Evolutionary conservation across 2,329 filamentous ascomycete genomes (phyloP), one percentile per base, ranked within the genome.

Genomic region (Cryphonectria parasitica): DNA sequence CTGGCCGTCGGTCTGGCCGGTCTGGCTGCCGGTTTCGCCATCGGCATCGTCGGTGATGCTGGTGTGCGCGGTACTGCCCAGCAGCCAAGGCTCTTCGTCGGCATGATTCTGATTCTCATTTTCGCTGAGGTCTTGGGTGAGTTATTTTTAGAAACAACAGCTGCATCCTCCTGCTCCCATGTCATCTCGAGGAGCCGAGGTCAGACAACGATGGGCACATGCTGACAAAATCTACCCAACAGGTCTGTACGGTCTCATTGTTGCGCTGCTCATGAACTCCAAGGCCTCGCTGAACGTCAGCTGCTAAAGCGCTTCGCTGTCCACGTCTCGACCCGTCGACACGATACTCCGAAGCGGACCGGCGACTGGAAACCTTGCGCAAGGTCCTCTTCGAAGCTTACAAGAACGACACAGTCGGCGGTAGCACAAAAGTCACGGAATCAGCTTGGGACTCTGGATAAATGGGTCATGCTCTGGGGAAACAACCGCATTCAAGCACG

Each of bases 31-130:
- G 92, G 91, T 79, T 95, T 95, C 79, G 92, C 92, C 79, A 95
- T 95, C 78, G 92, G 92, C 82, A 95, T 95, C 79, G 92, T 95
- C 74, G 92, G 93, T 86, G 93, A 96, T 77, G 93, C 93, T 77
- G 93, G 93, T 91, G 93, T 96, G 72, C 90, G 93, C 79, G 93
- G 92, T 85, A 94, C 91, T 75, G 92, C 93, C 71, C 92, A 95
- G 81, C 92, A 95, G 82, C 92, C 92, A 73, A 88, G 92, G 81
- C 88, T 97, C 76, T 97, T 97, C 84, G 94, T 97, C 80, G 95
- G 95, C 84, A 98, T 98, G 94, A 97, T 98, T 84, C 84, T 98
- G 82, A 98, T 98, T 87, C 93, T 98, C 85, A 98, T 98, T 95
- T 98, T 97, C 88, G 95, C 95, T 77, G 95, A 98, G 95, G 95